Conservation (phyloP, 1,139 yeast genomes). For the Magnusiomyces starmeri region DNA sequence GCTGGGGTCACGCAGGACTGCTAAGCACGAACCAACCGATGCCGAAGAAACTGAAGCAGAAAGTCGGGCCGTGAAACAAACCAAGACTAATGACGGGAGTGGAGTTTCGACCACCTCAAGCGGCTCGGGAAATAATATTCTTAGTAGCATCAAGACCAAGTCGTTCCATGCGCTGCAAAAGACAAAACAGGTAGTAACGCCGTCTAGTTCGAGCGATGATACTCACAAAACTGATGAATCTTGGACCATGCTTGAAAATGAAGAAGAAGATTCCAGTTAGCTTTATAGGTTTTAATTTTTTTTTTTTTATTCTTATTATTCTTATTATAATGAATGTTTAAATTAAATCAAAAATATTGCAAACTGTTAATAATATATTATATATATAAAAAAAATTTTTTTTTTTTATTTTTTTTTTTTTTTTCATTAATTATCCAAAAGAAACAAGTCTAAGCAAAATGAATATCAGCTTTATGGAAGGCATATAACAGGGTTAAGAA, state of each 20-base stretch:
- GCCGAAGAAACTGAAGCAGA: no score
- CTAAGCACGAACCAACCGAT: no score
- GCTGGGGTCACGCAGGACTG: background rate
- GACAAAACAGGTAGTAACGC: background rate
- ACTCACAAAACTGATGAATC: slow-evolving; percentile 7
- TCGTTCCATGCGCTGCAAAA: background rate
- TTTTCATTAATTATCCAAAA: background rate
- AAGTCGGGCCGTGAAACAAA: background rate
- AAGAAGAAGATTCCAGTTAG: background rate
- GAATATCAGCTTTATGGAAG: slow-evolving; percentile 95
- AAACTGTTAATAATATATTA: no score
- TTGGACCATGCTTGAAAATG: slow-evolving; percentile 5
- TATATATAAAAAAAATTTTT: background rate
- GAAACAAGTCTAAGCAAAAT: slow-evolving; percentile 63
- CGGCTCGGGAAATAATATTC: background rate
- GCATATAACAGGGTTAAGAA: slow-evolving; percentile 81
- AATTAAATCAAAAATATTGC: no score
- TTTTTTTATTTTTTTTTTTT: background rate
- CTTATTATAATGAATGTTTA: no score
- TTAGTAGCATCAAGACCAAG: background rate
- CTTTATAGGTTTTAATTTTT: background rate
- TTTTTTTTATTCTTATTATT: background rate
- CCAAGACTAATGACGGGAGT: background rate
- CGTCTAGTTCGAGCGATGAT: slow-evolving; percentile 1
- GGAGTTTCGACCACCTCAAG: background rate